These are phyloP conservation scores for Mycogone perniciosa DNA, from an alignment of 2,329 filamentous ascomycete genomes.

Conservation along the genomic window DNA sequence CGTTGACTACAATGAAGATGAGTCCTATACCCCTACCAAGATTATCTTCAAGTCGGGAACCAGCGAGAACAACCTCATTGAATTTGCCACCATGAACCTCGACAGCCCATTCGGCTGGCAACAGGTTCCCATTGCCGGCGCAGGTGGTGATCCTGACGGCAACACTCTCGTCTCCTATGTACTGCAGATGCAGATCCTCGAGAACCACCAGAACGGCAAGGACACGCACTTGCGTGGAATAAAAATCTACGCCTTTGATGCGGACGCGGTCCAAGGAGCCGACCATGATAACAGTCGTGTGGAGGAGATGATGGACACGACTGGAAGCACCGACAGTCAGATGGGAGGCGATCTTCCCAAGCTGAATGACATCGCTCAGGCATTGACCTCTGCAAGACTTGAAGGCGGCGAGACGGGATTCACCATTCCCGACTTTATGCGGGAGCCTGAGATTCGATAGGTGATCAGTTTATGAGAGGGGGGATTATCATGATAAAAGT, in stretches of 20 bases:
- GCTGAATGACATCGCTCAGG: slow-evolving; percentile 24
- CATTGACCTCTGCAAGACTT: slow-evolving; percentile 22
- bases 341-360: slow-evolving; percentile 11
- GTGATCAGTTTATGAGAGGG: not conserved
- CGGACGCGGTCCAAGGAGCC: slow-evolving; percentile 38
- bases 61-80: slow-evolving; percentile 82
- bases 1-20: slow-evolving; percentile 86
- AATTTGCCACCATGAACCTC: slow-evolving; percentile 76
- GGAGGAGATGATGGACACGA: slow-evolving; percentile 23
- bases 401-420: slow-evolving; percentile 31
- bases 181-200: slow-evolving; percentile 81
- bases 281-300: slow-evolving; percentile 29
- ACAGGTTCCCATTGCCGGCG: slow-evolving; percentile 59
- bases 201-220: slow-evolving; percentile 99
- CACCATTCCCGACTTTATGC: slow-evolving; percentile 36
- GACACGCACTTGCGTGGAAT: slow-evolving; percentile 95
- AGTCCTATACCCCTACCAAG: slow-evolving; percentile 93
- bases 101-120: slow-evolving; percentile 84
- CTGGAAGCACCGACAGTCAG: slow-evolving; percentile 16
- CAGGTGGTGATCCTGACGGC: slow-evolving; percentile 55
- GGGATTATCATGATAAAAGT: not conserved
- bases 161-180: slow-evolving; percentile 82
- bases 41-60: slow-evolving; percentile 86
- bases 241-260: slow-evolving; percentile 67
- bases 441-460: slow-evolving; percentile 37